Percentiles rank a stretch among this genome's conserved stretches.
Evolutionary conservation across 1,284 basidiomycete genomes (phyloP).

Genomic region (Athelia psychrophila): DNA sequence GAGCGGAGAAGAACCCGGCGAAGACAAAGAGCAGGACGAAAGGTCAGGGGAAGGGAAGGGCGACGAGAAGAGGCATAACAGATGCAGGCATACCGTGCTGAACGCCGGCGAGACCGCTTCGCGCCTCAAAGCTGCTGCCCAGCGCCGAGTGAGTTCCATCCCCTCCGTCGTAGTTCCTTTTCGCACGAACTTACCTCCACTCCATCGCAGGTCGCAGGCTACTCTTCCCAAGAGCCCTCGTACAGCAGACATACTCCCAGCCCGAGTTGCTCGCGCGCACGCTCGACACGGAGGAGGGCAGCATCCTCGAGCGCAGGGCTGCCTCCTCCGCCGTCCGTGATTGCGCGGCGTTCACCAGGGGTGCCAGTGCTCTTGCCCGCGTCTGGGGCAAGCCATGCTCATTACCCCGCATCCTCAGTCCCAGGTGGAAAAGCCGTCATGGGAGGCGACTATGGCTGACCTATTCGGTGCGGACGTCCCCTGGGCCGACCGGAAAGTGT

Average conservation of each 20-base stretch:
- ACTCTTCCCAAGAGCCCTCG: conserved; percentile 58
- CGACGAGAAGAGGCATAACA: conserved; percentile 57
- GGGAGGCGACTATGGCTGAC: conserved; percentile 71
- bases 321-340: no score
- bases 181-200: conserved; percentile 1
- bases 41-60: conserved; percentile 4
- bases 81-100: conserved; percentile 60
- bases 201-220: conserved; percentile 46
- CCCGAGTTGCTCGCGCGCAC: conserved; percentile 79
- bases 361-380: conserved; percentile 1
- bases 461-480: conserved; percentile 71
- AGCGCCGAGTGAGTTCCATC: conserved; percentile 35
- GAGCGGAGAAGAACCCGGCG: neutral
- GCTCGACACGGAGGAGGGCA: conserved; percentile 82
- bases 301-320: conserved; percentile 78
- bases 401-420: no score
- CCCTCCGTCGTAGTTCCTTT: no score
- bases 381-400: neutral
- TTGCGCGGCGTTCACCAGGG: neutral
- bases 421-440: conserved; percentile 60
- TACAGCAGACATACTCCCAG: conserved; percentile 59
- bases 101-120: conserved; percentile 62
- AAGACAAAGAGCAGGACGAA: no score
- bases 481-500: conserved; percentile 68
- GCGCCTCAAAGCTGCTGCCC: conserved; percentile 49